Percentiles rank a stretch among this genome's conserved stretches.
Conservation (phyloP, 2,329 filamentous ascomycete genomes). For the Ceratocystis variospora region DNA sequence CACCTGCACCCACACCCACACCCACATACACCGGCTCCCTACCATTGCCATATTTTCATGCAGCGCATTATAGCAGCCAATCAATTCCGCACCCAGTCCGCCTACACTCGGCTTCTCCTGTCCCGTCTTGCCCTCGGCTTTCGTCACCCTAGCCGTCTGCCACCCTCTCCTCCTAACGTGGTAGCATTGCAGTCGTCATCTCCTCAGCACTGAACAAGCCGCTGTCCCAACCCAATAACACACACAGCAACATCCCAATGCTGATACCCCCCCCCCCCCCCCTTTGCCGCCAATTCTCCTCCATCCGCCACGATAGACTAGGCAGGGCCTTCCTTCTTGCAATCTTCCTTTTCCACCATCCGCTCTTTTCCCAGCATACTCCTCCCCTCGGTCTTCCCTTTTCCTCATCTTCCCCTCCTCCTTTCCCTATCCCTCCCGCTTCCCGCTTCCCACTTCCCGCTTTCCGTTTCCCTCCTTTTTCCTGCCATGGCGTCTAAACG, state of each 20-base stretch:
- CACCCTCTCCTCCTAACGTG: too few relatives aligned
- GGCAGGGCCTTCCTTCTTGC: neutral
- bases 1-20: too few relatives aligned
- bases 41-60: neutral
- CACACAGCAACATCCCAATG: neutral
- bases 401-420: neutral
- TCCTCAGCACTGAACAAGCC: neutral
- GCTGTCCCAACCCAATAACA: neutral
- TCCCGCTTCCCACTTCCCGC: neutral
- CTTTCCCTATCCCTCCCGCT: neutral
- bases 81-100: neutral
- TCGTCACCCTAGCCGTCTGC: neutral
- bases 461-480: neutral
- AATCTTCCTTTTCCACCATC: neutral
- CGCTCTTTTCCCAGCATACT: neutral
- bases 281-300: neutral
- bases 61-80: neutral
- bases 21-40: neutral
- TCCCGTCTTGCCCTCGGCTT: neutral
- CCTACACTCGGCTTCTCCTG: neutral
- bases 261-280: neutral
- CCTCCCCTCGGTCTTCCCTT: neutral
- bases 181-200: neutral
- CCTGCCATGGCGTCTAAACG: slow-evolving; percentile 30
- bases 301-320: neutral